Evolutionary conservation across 495 filamentous ascomycete genomes (phyloP).

Genomic region (Penicillium canariense): DNA sequence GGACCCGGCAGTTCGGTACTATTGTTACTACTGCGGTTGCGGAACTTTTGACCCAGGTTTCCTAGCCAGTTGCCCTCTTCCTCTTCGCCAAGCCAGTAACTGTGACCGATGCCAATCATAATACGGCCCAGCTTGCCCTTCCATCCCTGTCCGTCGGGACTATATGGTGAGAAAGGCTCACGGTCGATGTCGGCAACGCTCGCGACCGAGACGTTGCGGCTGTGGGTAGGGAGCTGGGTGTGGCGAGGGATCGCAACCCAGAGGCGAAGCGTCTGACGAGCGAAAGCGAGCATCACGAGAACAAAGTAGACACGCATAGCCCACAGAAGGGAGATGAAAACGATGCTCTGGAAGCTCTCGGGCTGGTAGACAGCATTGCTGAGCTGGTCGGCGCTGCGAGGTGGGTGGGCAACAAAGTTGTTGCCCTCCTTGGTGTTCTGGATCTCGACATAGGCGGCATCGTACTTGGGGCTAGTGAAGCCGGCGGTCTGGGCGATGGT

Average conservation of each 20-base stretch:
- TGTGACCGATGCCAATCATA: conserved; percentile 66
- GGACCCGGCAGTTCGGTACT: conserved; percentile 50
- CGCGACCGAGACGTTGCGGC: conserved; percentile 45
- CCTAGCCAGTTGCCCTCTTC: conserved; percentile 59
- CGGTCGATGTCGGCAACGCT: conserved; percentile 52
- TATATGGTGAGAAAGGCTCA: conserved; percentile 67
- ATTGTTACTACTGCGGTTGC: conserved; percentile 28
- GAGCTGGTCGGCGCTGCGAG: conserved; percentile 35
- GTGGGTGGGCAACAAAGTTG: conserved; percentile 26
- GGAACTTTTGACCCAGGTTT: conserved; percentile 57
- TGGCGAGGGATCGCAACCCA: conserved; percentile 48
- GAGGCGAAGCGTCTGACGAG: conserved; percentile 64
- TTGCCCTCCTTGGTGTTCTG: conserved; percentile 26
- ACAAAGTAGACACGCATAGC: conserved; percentile 71
- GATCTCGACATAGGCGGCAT: conserved; percentile 43
- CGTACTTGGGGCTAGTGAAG: conserved; percentile 65
- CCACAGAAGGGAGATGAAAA: conserved; percentile 70
- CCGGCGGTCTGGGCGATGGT: conserved; percentile 66
- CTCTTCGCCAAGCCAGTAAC: conserved; percentile 72
- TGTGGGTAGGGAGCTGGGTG: conserved; percentile 44
- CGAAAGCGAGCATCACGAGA: conserved; percentile 76
- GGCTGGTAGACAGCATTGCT: conserved; percentile 57
- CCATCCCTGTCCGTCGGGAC: conserved; percentile 72
- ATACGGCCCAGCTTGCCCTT: conserved; percentile 67
- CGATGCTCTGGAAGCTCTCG: conserved; percentile 72